These are phyloP conservation scores for Talaromyces marneffei DNA, from an alignment of 2,329 filamentous ascomycete genomes.

Conservation along the genomic window DNA sequence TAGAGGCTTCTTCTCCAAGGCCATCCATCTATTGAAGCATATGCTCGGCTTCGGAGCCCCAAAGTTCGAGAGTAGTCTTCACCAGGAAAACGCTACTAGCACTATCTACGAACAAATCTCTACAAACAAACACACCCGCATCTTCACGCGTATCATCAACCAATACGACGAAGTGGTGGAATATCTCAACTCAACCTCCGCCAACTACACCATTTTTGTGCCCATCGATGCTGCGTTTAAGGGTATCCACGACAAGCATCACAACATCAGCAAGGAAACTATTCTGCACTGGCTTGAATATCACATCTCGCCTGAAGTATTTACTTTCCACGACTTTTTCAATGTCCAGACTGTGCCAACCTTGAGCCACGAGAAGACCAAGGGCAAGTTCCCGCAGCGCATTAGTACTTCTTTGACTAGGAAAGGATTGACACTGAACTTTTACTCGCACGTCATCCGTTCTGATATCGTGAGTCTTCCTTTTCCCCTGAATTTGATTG, in stretches of 20 bases:
- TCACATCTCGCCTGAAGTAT: slow-evolving; percentile 64
- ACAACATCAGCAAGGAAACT: slow-evolving; percentile 63
- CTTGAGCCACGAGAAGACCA: slow-evolving; percentile 50
- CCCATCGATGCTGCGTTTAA: slow-evolving; percentile 72
- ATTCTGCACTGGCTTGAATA: slow-evolving; percentile 66
- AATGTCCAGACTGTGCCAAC: slow-evolving; percentile 68
- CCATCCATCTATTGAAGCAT: neutral
- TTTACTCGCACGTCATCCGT: slow-evolving; percentile 64
- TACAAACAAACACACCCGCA: slow-evolving; percentile 67
- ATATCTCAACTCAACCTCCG: slow-evolving; percentile 62
- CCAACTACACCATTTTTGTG: slow-evolving; percentile 74
- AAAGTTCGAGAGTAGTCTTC: neutral
- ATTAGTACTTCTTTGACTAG: slow-evolving; percentile 61
- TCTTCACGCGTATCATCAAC: slow-evolving; percentile 66
- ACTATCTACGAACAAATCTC: slow-evolving; percentile 75
- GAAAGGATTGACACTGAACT: slow-evolving; percentile 66
- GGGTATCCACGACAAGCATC: slow-evolving; percentile 50
- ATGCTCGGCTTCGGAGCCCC: neutral
- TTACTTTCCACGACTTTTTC: slow-evolving; percentile 60
- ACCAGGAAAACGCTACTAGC: slow-evolving; percentile 49
- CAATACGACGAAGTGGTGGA: slow-evolving; percentile 66
- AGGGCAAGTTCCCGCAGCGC: slow-evolving; percentile 64
- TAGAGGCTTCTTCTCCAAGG: slow-evolving; percentile 7
- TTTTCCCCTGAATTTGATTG: neutral
- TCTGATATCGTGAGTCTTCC: slow-evolving; percentile 56